Evolutionary conservation across 768 basidiomycete genomes (phyloP).

Genomic region (Podaxis pistillaris): DNA sequence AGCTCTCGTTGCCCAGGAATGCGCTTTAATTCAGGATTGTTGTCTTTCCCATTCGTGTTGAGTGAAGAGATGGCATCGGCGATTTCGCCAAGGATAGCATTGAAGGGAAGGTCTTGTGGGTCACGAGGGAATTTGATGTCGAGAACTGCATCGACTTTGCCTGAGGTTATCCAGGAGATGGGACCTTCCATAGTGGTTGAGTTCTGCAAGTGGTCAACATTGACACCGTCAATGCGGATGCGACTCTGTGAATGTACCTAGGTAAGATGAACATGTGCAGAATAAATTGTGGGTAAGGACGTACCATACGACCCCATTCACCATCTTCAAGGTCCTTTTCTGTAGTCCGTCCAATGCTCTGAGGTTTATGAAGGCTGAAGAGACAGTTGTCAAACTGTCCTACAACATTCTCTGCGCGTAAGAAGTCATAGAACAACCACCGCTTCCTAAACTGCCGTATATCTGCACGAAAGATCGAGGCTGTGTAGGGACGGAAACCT

Average conservation of each 20-base stretch:
- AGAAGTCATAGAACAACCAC: slow-evolving; percentile 94
- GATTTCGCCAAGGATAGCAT: slow-evolving; percentile 85
- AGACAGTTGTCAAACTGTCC: slow-evolving; percentile 98
- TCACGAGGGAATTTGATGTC: slow-evolving; percentile 97
- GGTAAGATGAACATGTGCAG: neutral
- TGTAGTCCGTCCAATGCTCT: slow-evolving; percentile 90
- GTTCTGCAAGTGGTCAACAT: slow-evolving; percentile 91
- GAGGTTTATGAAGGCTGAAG: slow-evolving; percentile 94
- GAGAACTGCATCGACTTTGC: slow-evolving; percentile 93
- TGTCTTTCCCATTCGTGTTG: slow-evolving; percentile 31
- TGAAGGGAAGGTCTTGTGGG: slow-evolving; percentile 62
- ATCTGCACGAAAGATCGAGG: slow-evolving; percentile 92
- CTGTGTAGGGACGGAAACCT: slow-evolving; percentile 87
- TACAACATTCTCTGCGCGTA: slow-evolving; percentile 92
- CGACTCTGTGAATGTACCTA: slow-evolving; percentile 60
- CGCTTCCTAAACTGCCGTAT: slow-evolving; percentile 82
- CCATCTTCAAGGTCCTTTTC: slow-evolving; percentile 83
- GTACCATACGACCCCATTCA: slow-evolving; percentile 86
- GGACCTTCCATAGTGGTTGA: slow-evolving; percentile 82
- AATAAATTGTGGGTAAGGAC: slow-evolving; percentile 19
- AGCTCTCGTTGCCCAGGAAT: slow-evolving; percentile 88
- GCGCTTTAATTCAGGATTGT: slow-evolving; percentile 37
- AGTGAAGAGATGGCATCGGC: slow-evolving; percentile 79
- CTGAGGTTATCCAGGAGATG: slow-evolving; percentile 96
- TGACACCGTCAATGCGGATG: slow-evolving; percentile 94